Evolutionary conservation across 2,329 filamentous ascomycete genomes (phyloP).

Genomic region (Phyllosticta paracitricarpa): DNA sequence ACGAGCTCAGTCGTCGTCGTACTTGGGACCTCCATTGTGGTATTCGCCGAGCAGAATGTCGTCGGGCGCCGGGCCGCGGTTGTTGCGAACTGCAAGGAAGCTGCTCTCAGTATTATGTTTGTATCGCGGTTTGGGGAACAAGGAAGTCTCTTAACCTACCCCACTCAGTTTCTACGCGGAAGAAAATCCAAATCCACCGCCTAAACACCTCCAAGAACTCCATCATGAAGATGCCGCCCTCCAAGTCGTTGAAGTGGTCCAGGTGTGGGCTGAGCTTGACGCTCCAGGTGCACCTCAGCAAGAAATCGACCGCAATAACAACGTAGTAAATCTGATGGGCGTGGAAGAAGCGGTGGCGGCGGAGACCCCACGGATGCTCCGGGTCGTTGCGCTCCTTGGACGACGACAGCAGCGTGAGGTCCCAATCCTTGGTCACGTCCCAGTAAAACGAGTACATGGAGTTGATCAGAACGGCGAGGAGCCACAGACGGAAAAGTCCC

Average conservation of each 20-base stretch:
- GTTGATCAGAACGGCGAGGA: slow-evolving; percentile 67
- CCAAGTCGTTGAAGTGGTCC: slow-evolving; percentile 75
- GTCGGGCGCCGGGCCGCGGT: slow-evolving; percentile 47
- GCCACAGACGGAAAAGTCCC: slow-evolving; percentile 47
- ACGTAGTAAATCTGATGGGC: slow-evolving; percentile 68
- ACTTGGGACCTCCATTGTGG: slow-evolving; percentile 42
- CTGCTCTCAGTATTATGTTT: slow-evolving; percentile 9
- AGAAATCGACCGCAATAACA: slow-evolving; percentile 67
- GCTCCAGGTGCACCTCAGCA: slow-evolving; percentile 83
- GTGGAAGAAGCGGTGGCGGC: slow-evolving; percentile 63
- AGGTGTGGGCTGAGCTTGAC: slow-evolving; percentile 76
- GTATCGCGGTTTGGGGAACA: not conserved
- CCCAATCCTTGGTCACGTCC: slow-evolving; percentile 96
- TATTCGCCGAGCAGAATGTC: slow-evolving; percentile 67
- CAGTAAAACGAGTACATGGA: slow-evolving; percentile 96
- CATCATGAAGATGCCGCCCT: slow-evolving; percentile 79
- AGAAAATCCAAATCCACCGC: slow-evolving; percentile 95
- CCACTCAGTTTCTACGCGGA: slow-evolving; percentile 91
- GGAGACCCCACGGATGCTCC: slow-evolving; percentile 67
- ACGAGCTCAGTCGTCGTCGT: slow-evolving; percentile 45
- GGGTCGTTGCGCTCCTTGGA: slow-evolving; percentile 47
- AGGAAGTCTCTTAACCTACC: slow-evolving; percentile 37
- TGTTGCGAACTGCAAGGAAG: slow-evolving; percentile 38
- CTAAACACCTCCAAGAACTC: slow-evolving; percentile 79
- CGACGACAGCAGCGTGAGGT: slow-evolving; percentile 68